Evolutionary conservation across 139 green algal species (phyloP), one percentile per base, ranked within the genome.

Genomic region (Chlamydomonas applanata): DNA sequence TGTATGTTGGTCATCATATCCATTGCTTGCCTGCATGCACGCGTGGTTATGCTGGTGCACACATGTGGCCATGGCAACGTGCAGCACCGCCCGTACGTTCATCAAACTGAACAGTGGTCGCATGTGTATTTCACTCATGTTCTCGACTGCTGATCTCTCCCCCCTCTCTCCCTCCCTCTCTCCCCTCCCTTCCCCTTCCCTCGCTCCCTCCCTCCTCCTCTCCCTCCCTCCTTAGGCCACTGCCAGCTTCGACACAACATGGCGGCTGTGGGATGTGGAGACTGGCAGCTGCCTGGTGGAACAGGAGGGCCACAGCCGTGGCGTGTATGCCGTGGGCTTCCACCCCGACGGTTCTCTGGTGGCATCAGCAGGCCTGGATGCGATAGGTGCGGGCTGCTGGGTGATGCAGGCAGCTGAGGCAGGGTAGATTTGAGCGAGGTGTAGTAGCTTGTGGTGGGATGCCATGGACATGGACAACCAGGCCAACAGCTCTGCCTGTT

Each of bases 261-360:
- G 96, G 96, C 88, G 96, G 19, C 69, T 99, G 71, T 99, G 96
- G 96, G 93, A 99, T 76, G 60, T 93, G 9, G 87, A 94, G 63
- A 96, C 87, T 2, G 91, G 91, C 2, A 29, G 65, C 4, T 91
- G 92, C 73, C 73, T 99, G 60, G 78, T 97, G 68, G 93, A 98
- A 84, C 96, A 99, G 86, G 96, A 99, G 81, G 96, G 96, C 9
- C 96, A 99, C 90, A 92, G 80, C 67, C 73, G 95, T 24, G 62
- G 84, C 14, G 95, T 99, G 52, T 99, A 99, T 76, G 70, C 84
- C 0, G 79, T 99, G 40, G 89, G 88, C 0, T 99, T 98, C 81
- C 94, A 99, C 46, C 76, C 70, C 1, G 94, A 98, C 44, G 94
- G 94, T 29, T 86, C 87, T 1, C 82, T 98, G 32, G 90, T 81